Evolutionary conservation across 192 early-diverging fungal genomes (phyloP).

Genomic region (Coemansia sp.): DNA sequence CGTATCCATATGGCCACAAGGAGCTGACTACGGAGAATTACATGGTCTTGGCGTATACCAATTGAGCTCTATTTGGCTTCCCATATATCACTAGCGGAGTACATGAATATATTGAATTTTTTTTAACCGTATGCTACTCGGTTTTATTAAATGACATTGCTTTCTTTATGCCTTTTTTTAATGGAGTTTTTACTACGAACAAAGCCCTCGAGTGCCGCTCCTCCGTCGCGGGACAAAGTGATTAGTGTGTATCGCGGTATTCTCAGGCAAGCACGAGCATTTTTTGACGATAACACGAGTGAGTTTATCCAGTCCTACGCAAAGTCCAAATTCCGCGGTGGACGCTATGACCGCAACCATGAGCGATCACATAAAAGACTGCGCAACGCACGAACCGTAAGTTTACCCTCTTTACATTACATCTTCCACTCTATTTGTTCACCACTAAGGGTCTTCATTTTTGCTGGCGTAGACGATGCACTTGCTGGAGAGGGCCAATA

Average conservation of each 20-base stretch:
- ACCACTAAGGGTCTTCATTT: background rate
- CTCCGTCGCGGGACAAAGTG: conserved; percentile 11
- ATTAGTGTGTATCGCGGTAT: conserved; percentile 32
- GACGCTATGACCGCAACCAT: conserved; percentile 22
- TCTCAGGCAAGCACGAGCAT: conserved; percentile 32
- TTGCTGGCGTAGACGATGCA: conserved; percentile 17
- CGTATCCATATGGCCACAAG: conserved; percentile 52
- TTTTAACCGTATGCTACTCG: background rate
- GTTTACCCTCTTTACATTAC: background rate
- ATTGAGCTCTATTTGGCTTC: conserved; percentile 4
- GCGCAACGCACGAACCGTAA: conserved; percentile 17
- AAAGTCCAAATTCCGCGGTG: conserved; percentile 21
- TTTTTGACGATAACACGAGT: conserved; percentile 42
- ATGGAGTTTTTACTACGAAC: conserved; percentile 40
- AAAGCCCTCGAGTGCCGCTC: background rate
- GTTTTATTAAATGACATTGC: background rate
- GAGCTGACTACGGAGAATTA: conserved; percentile 44
- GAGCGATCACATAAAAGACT: conserved; percentile 17
- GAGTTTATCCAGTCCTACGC: conserved; percentile 38
- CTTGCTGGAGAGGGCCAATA: conserved; percentile 38
- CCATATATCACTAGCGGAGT: background rate
- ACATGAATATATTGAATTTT: background rate
- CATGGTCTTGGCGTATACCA: conserved; percentile 45
- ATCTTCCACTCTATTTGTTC: background rate
- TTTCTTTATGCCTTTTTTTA: background rate